Percentiles rank a stretch among this genome's conserved stretches.
Conservation (phyloP, 768 basidiomycete species). For the Suillus sp. region DNA sequence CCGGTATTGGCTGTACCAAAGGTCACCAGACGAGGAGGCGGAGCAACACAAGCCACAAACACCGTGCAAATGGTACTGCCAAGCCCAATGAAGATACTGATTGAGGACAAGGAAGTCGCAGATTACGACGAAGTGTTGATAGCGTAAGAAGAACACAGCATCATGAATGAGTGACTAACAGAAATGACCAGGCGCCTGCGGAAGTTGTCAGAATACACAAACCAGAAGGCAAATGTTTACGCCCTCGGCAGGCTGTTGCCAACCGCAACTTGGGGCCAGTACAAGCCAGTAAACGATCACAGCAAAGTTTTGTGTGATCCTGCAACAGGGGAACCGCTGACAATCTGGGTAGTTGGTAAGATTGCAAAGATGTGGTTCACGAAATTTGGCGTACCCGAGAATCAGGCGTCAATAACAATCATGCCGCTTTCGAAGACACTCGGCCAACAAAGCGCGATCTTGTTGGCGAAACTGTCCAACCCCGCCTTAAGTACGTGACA, state of each 20-base stretch:
- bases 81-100: too few relatives aligned
- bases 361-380: not conserved
- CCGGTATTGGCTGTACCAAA: too few relatives aligned
- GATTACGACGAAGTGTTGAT: too few relatives aligned
- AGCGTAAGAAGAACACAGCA: too few relatives aligned
- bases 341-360: not conserved
- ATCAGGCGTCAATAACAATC: not conserved
- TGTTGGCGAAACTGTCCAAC: not conserved
- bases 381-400: not conserved
- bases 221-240: not conserved
- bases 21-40: too few relatives aligned
- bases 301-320: not conserved
- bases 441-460: fast-evolving
- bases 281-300: not conserved
- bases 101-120: too few relatives aligned
- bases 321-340: not conserved
- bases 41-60: too few relatives aligned
- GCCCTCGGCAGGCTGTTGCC: not conserved
- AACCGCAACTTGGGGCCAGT: constrained; percentile 1
- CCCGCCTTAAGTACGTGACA: not conserved
- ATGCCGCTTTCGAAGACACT: not conserved
- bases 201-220: not conserved
- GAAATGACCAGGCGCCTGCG: too few relatives aligned
- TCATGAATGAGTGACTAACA: too few relatives aligned
- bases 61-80: too few relatives aligned